phyloP scores from a whole-genome alignment of 1,284 basidiomycete genomes.

The Rhodotorula sp. region DNA sequence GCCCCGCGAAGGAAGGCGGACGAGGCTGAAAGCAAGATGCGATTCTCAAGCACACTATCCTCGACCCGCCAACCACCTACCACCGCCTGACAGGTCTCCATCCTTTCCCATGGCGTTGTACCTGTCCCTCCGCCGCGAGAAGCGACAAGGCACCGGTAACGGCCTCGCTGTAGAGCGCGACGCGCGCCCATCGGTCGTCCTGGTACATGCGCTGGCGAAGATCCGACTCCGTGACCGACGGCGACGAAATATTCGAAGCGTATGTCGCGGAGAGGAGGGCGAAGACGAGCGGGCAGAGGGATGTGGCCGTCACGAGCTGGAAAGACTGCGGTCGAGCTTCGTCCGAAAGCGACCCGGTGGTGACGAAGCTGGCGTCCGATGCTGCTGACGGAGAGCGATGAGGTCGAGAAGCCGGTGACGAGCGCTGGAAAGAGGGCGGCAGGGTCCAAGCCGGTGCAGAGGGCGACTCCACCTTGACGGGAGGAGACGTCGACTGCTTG shows the following conservation, averaged over 20 bases:
- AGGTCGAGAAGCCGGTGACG: neutral
- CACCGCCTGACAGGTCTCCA: slow-evolving; percentile 6
- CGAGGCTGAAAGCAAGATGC: neutral
- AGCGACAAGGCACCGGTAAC: slow-evolving; percentile 8
- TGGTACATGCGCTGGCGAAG: slow-evolving; percentile 1
- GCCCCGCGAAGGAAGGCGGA: neutral
- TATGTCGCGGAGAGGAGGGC: neutral
- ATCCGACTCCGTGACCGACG: slow-evolving; percentile 12
- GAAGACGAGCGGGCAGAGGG: slow-evolving; percentile 12
- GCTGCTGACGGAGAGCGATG: neutral
- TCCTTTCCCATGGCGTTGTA: slow-evolving; percentile 1
- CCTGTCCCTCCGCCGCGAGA: slow-evolving; percentile 3
- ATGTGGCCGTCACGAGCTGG: slow-evolving; percentile 20
- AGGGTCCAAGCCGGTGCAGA: neutral
- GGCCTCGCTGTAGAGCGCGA: slow-evolving; percentile 15
- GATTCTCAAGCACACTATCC: neutral
- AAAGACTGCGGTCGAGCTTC: neutral
- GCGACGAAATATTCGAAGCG: neutral
- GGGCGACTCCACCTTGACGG: neutral
- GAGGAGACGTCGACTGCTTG: neutral
- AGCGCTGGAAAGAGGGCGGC: neutral
- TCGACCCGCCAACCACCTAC: no score
- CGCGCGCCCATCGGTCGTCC: slow-evolving; percentile 20
- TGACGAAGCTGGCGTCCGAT: slow-evolving; percentile 2
- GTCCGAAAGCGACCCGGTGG: neutral